Evolutionary conservation across 2,329 filamentous ascomycete genomes (phyloP).

Genomic region (Nemania sp.): DNA sequence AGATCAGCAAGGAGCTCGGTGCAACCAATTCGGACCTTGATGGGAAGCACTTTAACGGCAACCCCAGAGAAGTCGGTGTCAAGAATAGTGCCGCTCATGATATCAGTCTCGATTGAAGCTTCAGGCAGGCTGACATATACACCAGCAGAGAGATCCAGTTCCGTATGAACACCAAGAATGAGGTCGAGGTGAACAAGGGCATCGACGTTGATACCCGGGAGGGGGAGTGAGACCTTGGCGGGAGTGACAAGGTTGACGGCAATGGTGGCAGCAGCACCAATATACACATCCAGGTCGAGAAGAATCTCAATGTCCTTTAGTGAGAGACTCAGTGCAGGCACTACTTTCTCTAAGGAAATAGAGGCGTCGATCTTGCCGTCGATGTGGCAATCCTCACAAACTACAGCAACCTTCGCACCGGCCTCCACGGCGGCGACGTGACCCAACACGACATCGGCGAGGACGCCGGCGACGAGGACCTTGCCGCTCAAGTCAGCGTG

Average conservation of each 20-base stretch:
- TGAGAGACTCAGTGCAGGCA: slow-evolving; percentile 50
- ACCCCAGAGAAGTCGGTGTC: slow-evolving; percentile 56
- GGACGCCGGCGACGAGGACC: slow-evolving; percentile 35
- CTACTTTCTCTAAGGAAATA: slow-evolving; percentile 47
- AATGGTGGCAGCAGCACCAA: slow-evolving; percentile 53
- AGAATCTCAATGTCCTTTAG: slow-evolving; percentile 58
- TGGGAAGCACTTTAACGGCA: slow-evolving; percentile 50
- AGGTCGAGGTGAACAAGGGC: slow-evolving; percentile 57
- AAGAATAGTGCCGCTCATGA: slow-evolving; percentile 51
- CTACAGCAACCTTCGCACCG: slow-evolving; percentile 41
- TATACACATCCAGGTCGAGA: slow-evolving; percentile 52
- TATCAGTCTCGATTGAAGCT: slow-evolving; percentile 47
- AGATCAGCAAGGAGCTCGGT: slow-evolving; percentile 54
- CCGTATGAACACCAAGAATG: slow-evolving; percentile 52
- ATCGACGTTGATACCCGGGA: slow-evolving; percentile 51
- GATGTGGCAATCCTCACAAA: slow-evolving; percentile 55
- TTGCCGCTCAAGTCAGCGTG: slow-evolving; percentile 35
- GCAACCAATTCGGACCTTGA: slow-evolving; percentile 50
- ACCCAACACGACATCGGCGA: slow-evolving; percentile 45
- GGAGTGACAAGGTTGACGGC: slow-evolving; percentile 55
- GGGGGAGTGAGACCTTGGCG: slow-evolving; percentile 47
- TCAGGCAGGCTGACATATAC: slow-evolving; percentile 58
- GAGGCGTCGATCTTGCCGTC: slow-evolving; percentile 53
- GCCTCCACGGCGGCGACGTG: slow-evolving; percentile 40
- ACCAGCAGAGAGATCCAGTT: slow-evolving; percentile 56